Conservation (phyloP, 306 rosid genomes). For the Inga laurina region DNA sequence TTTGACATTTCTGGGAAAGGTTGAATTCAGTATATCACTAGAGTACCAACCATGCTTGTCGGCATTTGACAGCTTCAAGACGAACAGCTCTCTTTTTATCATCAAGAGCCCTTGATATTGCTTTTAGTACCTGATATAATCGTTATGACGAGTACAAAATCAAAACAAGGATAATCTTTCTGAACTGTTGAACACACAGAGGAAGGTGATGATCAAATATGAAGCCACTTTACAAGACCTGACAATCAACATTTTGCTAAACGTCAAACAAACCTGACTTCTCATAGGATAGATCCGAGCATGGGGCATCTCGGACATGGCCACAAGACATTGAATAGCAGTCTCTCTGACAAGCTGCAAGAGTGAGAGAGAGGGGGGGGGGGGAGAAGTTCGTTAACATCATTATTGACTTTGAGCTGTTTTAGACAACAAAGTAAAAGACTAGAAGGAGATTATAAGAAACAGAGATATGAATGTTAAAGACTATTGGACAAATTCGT, state of each 20-base stretch:
- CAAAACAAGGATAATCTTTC: background rate
- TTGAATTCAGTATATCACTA: background rate
- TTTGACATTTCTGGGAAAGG: background rate
- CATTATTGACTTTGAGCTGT: constrained; percentile 15
- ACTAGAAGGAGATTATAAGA: background rate
- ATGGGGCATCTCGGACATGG: constrained; percentile 81
- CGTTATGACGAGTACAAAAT: constrained; percentile 14
- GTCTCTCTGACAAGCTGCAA: constrained; percentile 95
- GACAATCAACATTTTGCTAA: constrained; percentile 15
- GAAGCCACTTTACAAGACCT: background rate
- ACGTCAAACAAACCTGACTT: constrained; percentile 60
- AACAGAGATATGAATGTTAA: background rate
- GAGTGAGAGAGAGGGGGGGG: background rate
- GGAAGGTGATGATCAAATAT: constrained; percentile 7
- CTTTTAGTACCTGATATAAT: constrained; percentile 58
- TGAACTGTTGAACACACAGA: background rate
- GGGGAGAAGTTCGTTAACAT: constrained; percentile 26
- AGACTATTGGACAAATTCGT: background rate
- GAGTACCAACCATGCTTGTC: constrained; percentile 77
- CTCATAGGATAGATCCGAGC: constrained; percentile 80
- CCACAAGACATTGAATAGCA: constrained; percentile 81
- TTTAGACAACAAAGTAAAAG: background rate
- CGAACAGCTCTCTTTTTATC: constrained; percentile 86
- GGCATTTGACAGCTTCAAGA: constrained; percentile 82
- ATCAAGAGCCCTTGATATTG: constrained; percentile 63